Evolutionary conservation across 441 rosid genomes (phyloP).

Genomic region (Melastoma candidum): DNA sequence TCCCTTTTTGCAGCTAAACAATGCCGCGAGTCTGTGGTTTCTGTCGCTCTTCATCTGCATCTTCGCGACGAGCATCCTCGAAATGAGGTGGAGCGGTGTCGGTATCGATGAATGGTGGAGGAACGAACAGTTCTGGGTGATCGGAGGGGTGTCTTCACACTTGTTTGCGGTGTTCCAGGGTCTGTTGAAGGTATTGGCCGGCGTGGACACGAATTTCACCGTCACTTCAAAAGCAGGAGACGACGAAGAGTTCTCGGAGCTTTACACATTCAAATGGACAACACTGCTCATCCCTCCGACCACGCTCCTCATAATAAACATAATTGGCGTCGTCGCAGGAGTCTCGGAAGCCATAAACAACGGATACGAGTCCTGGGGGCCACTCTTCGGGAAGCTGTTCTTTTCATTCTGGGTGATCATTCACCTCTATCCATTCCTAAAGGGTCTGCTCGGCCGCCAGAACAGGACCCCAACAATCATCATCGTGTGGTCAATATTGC

Average conservation of each 20-base stretch:
- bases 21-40: slow-evolving; percentile 74
- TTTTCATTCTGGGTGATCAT: slow-evolving; percentile 89
- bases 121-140: slow-evolving; percentile 99
- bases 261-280: slow-evolving; percentile 92
- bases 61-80: slow-evolving; percentile 73
- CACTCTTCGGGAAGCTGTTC: slow-evolving; percentile 75
- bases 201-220: slow-evolving; percentile 87
- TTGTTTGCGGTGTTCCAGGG: slow-evolving; percentile 94
- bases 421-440: slow-evolving; percentile 95
- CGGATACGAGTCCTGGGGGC: slow-evolving; percentile 96
- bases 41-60: slow-evolving; percentile 83
- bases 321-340: slow-evolving; percentile 74
- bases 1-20: slow-evolving; percentile 61
- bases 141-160: slow-evolving; percentile 94
- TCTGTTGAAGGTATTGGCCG: slow-evolving; percentile 88
- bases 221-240: slow-evolving; percentile 97
- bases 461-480: slow-evolving; percentile 79
- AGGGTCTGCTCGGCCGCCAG: slow-evolving; percentile 80
- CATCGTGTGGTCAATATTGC: slow-evolving; percentile 82
- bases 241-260: slow-evolving; percentile 83
- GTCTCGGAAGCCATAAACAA: slow-evolving; percentile 81
- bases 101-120: slow-evolving; percentile 99
- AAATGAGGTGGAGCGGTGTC: slow-evolving; percentile 97
- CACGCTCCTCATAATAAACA: slow-evolving; percentile 65
- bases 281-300: slow-evolving; percentile 71